Evolutionary conservation across 2,329 filamentous ascomycete species (phyloP).

Genomic region (Monosporascus ibericus): DNA sequence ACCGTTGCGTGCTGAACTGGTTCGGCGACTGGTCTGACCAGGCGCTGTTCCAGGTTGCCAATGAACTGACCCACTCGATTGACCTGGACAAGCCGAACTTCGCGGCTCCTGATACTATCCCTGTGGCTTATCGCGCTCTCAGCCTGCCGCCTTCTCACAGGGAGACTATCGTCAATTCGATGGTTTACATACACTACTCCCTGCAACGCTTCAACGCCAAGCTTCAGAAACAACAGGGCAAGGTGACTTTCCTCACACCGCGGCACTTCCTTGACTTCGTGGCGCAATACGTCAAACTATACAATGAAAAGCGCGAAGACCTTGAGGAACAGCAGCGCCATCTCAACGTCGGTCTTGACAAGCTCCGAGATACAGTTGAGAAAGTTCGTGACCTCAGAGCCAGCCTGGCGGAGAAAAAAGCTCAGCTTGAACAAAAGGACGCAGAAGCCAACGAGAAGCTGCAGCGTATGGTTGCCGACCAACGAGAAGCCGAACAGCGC

Average conservation of each 20-base stretch:
- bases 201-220: slow-evolving; percentile 84
- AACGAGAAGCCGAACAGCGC: slow-evolving; percentile 87
- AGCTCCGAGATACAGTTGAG: slow-evolving; percentile 91
- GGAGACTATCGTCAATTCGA: slow-evolving; percentile 90
- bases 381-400: slow-evolving; percentile 90
- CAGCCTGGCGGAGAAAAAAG: slow-evolving; percentile 91
- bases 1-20: slow-evolving; percentile 99
- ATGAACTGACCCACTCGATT: slow-evolving; percentile 91
- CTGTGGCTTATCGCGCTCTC: slow-evolving; percentile 84
- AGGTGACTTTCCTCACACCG: slow-evolving; percentile 87
- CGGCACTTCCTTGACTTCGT: slow-evolving; percentile 98
- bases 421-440: slow-evolving; percentile 87
- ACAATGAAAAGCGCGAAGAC: slow-evolving; percentile 97
- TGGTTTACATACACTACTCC: slow-evolving; percentile 98
- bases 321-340: slow-evolving; percentile 98
- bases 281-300: slow-evolving; percentile 92
- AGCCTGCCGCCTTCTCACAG: slow-evolving; percentile 81
- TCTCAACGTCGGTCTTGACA: slow-evolving; percentile 96
- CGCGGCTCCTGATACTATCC: slow-evolving; percentile 81
- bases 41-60: slow-evolving; percentile 94
- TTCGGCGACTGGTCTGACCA: slow-evolving; percentile 99
- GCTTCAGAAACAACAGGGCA: slow-evolving; percentile 85
- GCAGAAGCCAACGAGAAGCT: slow-evolving; percentile 95
- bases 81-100: slow-evolving; percentile 89
- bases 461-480: slow-evolving; percentile 93